Base-by-base conservation (phyloP, 495 filamentous ascomycete genomes). In the Neurospora sp. region DNA sequence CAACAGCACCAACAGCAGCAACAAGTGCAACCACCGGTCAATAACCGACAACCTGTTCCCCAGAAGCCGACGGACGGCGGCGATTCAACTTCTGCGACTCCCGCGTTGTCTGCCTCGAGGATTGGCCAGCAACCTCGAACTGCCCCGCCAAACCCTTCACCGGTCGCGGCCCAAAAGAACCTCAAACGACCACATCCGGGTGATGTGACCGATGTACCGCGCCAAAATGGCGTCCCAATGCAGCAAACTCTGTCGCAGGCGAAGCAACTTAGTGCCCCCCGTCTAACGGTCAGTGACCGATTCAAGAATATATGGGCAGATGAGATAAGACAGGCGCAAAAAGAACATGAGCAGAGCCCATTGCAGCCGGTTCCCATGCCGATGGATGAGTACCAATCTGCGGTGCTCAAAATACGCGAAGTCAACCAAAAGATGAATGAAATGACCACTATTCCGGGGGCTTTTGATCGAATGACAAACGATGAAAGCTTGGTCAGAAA, bases 171-270 rank as follows among this genome's bases (percentile, higher is more conserved):
- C 10, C 70, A 76, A n/a, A 83, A 79, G 42, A 79, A 70, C 37
- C 77, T 83, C 42, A 93, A 92, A 80, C 87, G 90, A 71, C 78
- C 87, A 9, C 87, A 82, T 72, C 85, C 85, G 48, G 92, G 94
- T 72, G 92, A 94, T 77, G 77, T 85, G 9, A 79, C 84, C 18
- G 91, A 92, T 73, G 82, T 85, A 35, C 84, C 84, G 37, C 85
- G 85, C 71, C 83, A 88, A 46, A 74, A 80, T 23, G 75, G 77
- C 74, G 78, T 76, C 71, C 76, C 85, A 42, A 75, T 83, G 72
- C 78, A 85, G 73, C 75, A 77, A 35, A 44, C 77, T 62, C 23
- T 70, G 5, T 72, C 79, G 18, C 80, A 83, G 20, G 14, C 73
- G 23, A 59, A 72, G 54, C 54, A 66, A 66, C 54, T 27, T 35